These are phyloP conservation scores for Inonotus hispidus DNA, from an alignment of 1,284 basidiomycete species.

Conservation along the genomic window DNA sequence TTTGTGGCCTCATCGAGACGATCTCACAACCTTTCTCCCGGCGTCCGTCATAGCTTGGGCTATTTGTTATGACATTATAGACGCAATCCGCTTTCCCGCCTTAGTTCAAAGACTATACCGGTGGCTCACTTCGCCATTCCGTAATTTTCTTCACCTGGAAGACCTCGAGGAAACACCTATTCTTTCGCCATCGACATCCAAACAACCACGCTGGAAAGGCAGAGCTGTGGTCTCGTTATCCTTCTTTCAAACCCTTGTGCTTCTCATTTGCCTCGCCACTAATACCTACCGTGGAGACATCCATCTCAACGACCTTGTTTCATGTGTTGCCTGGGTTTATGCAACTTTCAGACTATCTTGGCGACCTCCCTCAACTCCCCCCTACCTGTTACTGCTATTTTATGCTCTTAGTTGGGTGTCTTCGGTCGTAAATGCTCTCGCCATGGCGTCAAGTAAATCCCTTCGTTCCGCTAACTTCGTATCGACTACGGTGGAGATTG, in stretches of 20 bases:
- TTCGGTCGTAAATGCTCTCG: slow-evolving; percentile 32
- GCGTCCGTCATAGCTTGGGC: slow-evolving; percentile 4
- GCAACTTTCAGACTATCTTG: slow-evolving; percentile 35
- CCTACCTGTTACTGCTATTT: slow-evolving; percentile 46
- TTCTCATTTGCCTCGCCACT: neutral
- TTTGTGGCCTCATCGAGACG: neutral
- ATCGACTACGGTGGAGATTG: slow-evolving; percentile 30
- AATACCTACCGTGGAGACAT: neutral
- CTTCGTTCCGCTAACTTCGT: slow-evolving; percentile 11
- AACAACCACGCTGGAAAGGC: slow-evolving; percentile 29
- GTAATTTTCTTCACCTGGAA: slow-evolving; percentile 45
- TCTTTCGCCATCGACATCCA: slow-evolving; percentile 13
- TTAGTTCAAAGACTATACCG: slow-evolving; percentile 26
- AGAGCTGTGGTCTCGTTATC: slow-evolving; percentile 34
- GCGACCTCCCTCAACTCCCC: slow-evolving; percentile 43
- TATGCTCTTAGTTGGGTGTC: slow-evolving; percentile 32
- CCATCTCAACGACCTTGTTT: slow-evolving; percentile 18
- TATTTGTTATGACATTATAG: slow-evolving; percentile 9
- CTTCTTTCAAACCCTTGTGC: slow-evolving; percentile 19
- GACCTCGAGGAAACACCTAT: slow-evolving; percentile 40
- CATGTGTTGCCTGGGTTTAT: slow-evolving; percentile 41
- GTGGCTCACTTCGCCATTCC: slow-evolving; percentile 40
- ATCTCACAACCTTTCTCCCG: slow-evolving; percentile 5
- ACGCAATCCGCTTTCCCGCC: slow-evolving; percentile 26
- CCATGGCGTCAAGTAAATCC: slow-evolving; percentile 24